These are phyloP conservation scores for Lactifluus subvellereus DNA, from an alignment of 768 basidiomycete genomes.

Conservation along the genomic window DNA sequence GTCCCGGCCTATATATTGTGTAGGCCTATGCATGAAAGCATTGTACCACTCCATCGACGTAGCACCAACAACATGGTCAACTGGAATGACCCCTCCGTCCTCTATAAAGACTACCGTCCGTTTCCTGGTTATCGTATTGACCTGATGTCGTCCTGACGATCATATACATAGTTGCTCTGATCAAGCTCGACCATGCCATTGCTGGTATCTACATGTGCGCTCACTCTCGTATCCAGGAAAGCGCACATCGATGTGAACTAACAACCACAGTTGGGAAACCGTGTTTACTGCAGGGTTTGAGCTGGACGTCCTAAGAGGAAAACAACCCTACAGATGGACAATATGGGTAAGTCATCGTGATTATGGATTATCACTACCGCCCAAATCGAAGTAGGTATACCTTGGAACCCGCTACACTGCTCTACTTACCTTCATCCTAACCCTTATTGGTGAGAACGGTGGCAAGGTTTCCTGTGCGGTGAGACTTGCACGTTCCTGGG, in stretches of 20 bases:
- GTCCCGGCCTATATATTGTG: background rate
- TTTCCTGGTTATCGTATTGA: background rate
- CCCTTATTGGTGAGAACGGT: background rate
- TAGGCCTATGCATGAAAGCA: background rate
- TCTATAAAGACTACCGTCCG: background rate
- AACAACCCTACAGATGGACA: background rate
- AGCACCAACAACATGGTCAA: slow-evolving; percentile 3
- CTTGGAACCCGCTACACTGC: slow-evolving; percentile 4
- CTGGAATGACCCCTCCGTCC: background rate
- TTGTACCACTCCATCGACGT: background rate
- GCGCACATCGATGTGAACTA: background rate
- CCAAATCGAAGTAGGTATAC: slow-evolving; percentile 6
- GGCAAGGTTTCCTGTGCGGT: background rate
- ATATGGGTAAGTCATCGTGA: background rate
- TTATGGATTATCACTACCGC: too few relatives aligned
- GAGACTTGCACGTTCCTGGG: background rate
- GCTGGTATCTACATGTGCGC: background rate
- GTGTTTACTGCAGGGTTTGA: background rate
- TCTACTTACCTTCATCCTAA: background rate
- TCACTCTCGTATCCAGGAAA: background rate
- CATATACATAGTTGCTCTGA: background rate
- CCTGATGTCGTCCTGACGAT: background rate
- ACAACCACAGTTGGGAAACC: slow-evolving; percentile 1
- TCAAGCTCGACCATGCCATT: background rate
- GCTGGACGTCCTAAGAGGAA: background rate